Conservation (phyloP, 2,329 filamentous ascomycete species). For the Cladosporium colombiae region DNA sequence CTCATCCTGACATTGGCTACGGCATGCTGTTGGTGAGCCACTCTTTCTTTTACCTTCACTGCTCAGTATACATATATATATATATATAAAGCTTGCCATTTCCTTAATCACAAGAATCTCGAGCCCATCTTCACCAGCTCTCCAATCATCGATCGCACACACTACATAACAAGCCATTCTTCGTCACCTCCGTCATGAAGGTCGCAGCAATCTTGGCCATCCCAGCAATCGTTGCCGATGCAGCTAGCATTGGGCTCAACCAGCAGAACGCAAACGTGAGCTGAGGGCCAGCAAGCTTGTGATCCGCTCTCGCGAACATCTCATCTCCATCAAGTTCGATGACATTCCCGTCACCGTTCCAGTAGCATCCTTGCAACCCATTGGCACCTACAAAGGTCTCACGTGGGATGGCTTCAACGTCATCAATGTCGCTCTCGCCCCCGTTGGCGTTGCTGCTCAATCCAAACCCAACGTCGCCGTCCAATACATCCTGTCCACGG, state of each 20-base stretch:
- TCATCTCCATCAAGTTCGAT: not conserved
- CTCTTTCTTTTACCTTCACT: not conserved
- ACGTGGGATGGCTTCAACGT: slow-evolving; percentile 12
- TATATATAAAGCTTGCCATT: not conserved
- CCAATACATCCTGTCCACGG: slow-evolving; percentile 4
- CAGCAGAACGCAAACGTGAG: slow-evolving; percentile 11
- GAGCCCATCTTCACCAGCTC: not conserved
- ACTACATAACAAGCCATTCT: too few relatives aligned
- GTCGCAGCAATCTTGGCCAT: slow-evolving; percentile 6
- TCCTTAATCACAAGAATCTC: too few relatives aligned
- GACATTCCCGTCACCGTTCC: slow-evolving; percentile 1
- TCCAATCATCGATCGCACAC: not conserved
- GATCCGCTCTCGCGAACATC: not conserved
- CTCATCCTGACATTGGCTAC: not conserved
- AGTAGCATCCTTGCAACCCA: not conserved
- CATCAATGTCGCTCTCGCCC: slow-evolving; percentile 2
- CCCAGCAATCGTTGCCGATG: slow-evolving; percentile 2
- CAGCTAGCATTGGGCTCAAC: not conserved
- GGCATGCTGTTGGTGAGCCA: not conserved
- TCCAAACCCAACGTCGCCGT: slow-evolving; percentile 10
- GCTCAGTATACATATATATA: not conserved
- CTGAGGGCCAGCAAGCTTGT: not conserved
- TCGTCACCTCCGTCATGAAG: not conserved
- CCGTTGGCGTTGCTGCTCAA: not conserved
- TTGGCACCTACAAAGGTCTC: slow-evolving; percentile 10